phyloP scores from a whole-genome alignment of 23 red algal genomes.

The Agarophyton chilense region DNA sequence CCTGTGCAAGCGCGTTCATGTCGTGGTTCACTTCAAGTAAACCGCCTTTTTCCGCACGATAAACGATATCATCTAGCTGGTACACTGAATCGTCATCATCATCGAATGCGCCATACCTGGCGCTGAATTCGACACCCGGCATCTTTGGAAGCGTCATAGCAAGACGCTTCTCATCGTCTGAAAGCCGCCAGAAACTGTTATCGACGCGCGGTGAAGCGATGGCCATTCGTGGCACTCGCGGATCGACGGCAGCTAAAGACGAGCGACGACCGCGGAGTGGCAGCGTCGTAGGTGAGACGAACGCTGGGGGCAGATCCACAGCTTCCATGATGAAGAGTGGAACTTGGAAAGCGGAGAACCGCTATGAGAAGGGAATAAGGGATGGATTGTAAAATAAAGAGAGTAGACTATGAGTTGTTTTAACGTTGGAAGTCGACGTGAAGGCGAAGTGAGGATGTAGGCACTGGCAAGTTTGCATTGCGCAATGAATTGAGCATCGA shows the following conservation, averaged over 20 bases:
- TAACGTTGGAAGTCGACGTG: background rate
- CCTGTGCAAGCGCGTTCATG: slow-evolving; percentile 85
- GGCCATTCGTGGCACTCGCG: slow-evolving; percentile 20
- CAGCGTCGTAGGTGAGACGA: slow-evolving; percentile 1
- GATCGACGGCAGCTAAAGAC: background rate
- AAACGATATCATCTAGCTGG: slow-evolving; percentile 85
- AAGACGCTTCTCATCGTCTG: slow-evolving; percentile 80
- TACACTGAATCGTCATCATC: slow-evolving; percentile 58
- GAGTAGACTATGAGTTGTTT: no score
- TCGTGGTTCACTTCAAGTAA: slow-evolving; percentile 97
- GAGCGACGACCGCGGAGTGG: background rate
- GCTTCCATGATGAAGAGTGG: background rate
- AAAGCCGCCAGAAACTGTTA: slow-evolving; percentile 72
- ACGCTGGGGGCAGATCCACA: slow-evolving; percentile 6
- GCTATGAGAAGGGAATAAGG: background rate
- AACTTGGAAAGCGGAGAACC: background rate
- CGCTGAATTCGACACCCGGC: slow-evolving; percentile 59
- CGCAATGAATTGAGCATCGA: background rate
- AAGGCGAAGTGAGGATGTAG: background rate
- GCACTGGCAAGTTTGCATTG: background rate
- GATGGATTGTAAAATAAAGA: no score
- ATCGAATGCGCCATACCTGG: slow-evolving; percentile 91
- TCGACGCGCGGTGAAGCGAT: slow-evolving; percentile 48
- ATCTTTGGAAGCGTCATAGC: slow-evolving; percentile 76
- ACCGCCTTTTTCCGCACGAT: slow-evolving; percentile 79